Base-by-base conservation (phyloP, 2,329 filamentous ascomycete genomes). In the Alternaria postmessia region DNA sequence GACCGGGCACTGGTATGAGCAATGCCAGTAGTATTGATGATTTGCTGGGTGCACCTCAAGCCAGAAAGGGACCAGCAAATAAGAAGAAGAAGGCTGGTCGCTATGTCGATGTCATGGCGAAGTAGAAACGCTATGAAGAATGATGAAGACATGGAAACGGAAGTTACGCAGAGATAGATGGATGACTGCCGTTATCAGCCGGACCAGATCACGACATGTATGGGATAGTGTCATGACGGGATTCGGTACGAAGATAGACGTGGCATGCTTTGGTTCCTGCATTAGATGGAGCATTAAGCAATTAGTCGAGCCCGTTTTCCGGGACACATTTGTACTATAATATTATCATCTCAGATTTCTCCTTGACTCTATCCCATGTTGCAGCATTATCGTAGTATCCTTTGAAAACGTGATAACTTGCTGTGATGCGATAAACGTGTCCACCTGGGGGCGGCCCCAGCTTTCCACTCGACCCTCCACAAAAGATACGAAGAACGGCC, bases 21-120 rank as follows among this genome's bases (percentile, higher is more conserved):
- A 93, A 92, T 74, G 92, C 93, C n/a, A 96, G 90, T 78, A 95
- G 91, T 70, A 96, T 99, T 74, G 95, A 99, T 71, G 95, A 99
- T 77, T 82, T 99, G 64, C 82, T 99, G 22, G 92, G 92, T 5
- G 89, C 91, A 5, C 87, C 91, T 4, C 87, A 85, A 30, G 86
- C 91, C 18, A 86, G 91, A 65, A 94, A 91, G 61, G 86, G 85
- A 11, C 57, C 57, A 2, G 59, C 66, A 12, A 78, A 77, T 34
- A 82, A 81, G 71, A 92, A 92, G 71, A 92, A 93, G 83, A 97
- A 93, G 84, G 88, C 90, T 22, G 90, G 93, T 30, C 85, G 94
- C 28, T 99, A 99, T 83, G 89, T 99, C 30, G 95, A 99, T 85
- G 93, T 99, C n/a, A 57, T 60, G 53, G 54, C 53, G 8, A 57